Percentiles rank a stretch among this genome's conserved stretches.
Conservation (phyloP, 306 rosid species). For the Nissolia schottii region DNA sequence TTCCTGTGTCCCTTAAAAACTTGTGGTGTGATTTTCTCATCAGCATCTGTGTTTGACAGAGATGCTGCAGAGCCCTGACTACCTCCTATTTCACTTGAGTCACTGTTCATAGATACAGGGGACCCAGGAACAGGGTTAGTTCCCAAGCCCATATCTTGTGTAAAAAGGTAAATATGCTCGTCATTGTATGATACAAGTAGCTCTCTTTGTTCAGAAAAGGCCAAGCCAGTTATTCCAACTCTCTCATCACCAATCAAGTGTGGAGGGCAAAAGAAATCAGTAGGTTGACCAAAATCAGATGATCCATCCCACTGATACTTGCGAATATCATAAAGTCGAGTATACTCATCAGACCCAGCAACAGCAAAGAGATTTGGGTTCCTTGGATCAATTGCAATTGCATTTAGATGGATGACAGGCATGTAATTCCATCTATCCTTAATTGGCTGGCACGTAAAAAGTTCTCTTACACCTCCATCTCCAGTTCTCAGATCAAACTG, state of each 20-base stretch:
- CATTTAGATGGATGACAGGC: constrained; percentile 59
- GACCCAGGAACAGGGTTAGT: constrained; percentile 44
- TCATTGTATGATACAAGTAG: constrained; percentile 83
- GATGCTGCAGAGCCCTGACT: constrained; percentile 33
- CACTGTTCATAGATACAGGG: constrained; percentile 44
- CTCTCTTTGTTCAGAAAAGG: constrained; percentile 90
- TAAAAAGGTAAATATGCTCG: constrained; percentile 79
- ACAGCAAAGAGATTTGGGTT: constrained; percentile 86
- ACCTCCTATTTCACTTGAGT: constrained; percentile 53
- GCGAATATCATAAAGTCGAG: constrained; percentile 86
- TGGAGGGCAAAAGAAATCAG: constrained; percentile 69
- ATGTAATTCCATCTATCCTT: constrained; percentile 41
- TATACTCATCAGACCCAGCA: constrained; percentile 77
- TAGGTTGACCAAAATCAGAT: constrained; percentile 60
- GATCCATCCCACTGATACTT: constrained; percentile 78
- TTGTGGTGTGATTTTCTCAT: constrained; percentile 51
- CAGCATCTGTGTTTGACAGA: constrained; percentile 38
- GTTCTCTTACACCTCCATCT: constrained; percentile 54
- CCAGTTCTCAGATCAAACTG: constrained; percentile 91
- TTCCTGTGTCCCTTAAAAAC: constrained; percentile 85
- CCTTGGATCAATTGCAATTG: constrained; percentile 94
- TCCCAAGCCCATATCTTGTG: constrained; percentile 83
- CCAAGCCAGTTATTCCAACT: constrained; percentile 94
- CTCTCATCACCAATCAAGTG: constrained; percentile 54
- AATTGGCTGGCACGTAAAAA: constrained; percentile 68